Evolutionary conservation across 2,329 filamentous ascomycete genomes (phyloP).

Genomic region (Sclerotiophoma versabilis): DNA sequence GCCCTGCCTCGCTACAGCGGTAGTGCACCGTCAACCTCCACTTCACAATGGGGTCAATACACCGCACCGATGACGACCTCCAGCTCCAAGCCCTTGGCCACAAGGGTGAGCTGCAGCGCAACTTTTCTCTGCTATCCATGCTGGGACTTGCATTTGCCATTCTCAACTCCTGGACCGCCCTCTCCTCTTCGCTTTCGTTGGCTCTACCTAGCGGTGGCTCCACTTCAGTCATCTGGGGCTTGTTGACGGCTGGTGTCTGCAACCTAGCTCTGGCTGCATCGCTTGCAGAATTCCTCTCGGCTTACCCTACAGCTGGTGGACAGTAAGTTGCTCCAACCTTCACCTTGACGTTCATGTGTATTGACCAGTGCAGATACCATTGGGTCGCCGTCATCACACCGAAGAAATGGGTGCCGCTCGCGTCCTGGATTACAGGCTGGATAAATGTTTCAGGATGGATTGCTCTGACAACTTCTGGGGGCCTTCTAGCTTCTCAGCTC

Average conservation of each 20-base stretch:
- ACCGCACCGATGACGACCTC: conserved; percentile 42
- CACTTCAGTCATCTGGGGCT: conserved; percentile 75
- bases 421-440: conserved; percentile 77
- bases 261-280: conserved; percentile 74
- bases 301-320: conserved; percentile 61
- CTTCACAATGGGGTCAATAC: conserved; percentile 30
- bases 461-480: conserved; percentile 69
- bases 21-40: neutral
- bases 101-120: conserved; percentile 64
- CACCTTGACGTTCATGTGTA: conserved; percentile 48
- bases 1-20: neutral
- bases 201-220: conserved; percentile 75
- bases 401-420: conserved; percentile 65
- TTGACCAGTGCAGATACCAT: conserved; percentile 60
- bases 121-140: conserved; percentile 67
- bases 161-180: conserved; percentile 68
- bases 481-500: conserved; percentile 71
- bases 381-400: conserved; percentile 73
- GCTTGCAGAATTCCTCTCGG: conserved; percentile 74
- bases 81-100: conserved; percentile 58
- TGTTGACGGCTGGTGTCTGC: conserved; percentile 63
- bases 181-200: conserved; percentile 65
- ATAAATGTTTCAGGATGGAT: conserved; percentile 77
- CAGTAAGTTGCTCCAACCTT: conserved; percentile 26
- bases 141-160: conserved; percentile 69